Base-by-base conservation (phyloP, 768 basidiomycete genomes). In the Porpolomopsis calyptriformis region DNA sequence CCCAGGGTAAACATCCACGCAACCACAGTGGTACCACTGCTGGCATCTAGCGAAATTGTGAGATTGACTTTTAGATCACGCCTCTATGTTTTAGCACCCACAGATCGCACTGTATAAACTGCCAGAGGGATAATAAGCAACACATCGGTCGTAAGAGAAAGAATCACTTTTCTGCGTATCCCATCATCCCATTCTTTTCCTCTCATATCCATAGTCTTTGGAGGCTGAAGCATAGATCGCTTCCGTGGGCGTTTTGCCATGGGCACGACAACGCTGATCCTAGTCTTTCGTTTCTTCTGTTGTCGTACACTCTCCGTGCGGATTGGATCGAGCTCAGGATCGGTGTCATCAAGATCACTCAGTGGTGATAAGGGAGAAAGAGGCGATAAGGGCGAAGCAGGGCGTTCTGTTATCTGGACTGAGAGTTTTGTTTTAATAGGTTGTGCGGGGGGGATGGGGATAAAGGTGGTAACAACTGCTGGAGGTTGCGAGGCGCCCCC, bases 1-100 rank as follows among this genome's bases (percentile, higher is more conserved):
- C 0, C 53, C 57, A 2, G 56, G 36, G 10, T 40, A 45, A 31
- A 76, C 57, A 12, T 67, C 74, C 22, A 69, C 67, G 46, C 76
- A 77, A 4, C 71, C 76, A 45, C 68, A 72, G 45, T 77, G 76
- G 46, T 71, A 76, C 76, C 75, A 49, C 14, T 18, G 20, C 2
- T 19, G 22, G 74, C 45, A 50, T 39, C 1, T 62, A 57, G 44
- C 71, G 29, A 14, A 74, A 4, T 71, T 73, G 24, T 20, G 3
- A 23, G 40, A 33, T 35, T 11, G 39, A 11, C 5, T 19, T 29
- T 24, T 5, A 26, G 9, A 33, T 29, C 25, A 27, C 35, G 34
- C 6, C 18, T 20, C 19, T 34, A 27, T 10, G 11, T 20, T n/a
- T 11, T 11, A 39, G 26, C 11, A 49, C 50, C 5, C 37, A 54